A percentile compares a stretch with the other conserved stretches of the same genome.
Evolutionary conservation across 1,139 yeast genomes (phyloP).

Genomic region (Yamadazyma diospyri): DNA sequence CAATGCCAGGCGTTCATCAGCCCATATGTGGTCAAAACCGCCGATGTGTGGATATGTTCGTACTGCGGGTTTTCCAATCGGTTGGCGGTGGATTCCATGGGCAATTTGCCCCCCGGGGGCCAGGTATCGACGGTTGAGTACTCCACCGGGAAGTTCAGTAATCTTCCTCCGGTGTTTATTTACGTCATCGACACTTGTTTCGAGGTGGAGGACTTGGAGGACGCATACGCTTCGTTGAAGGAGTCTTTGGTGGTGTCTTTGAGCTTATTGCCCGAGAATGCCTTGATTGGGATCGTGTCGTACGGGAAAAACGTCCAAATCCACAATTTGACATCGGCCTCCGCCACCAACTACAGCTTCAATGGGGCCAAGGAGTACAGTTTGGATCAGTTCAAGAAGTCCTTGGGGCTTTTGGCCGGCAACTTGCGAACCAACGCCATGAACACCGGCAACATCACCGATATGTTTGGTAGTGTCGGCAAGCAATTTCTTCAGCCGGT

Average conservation of each 20-base stretch:
- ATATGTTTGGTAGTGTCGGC: slow-evolving; percentile 26
- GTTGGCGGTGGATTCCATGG: slow-evolving; percentile 20
- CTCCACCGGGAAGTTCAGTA: slow-evolving; percentile 41
- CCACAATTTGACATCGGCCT: slow-evolving; percentile 48
- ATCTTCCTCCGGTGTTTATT: slow-evolving; percentile 51
- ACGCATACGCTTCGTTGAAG: slow-evolving; percentile 45
- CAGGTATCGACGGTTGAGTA: slow-evolving; percentile 51
- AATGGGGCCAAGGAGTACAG: slow-evolving; percentile 59
- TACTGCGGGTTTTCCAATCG: slow-evolving; percentile 57
- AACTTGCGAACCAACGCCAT: slow-evolving; percentile 9
- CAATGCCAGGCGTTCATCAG: slow-evolving; percentile 59
- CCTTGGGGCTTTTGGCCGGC: slow-evolving; percentile 48
- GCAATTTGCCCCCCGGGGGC: slow-evolving; percentile 13
- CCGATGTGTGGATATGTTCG: slow-evolving; percentile 61
- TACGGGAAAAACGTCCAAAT: slow-evolving; percentile 65
- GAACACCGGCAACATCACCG: slow-evolving; percentile 7
- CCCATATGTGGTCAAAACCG: slow-evolving; percentile 45
- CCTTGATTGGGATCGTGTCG: slow-evolving; percentile 56
- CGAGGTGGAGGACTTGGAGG: slow-evolving; percentile 38
- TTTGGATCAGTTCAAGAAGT: slow-evolving; percentile 46
- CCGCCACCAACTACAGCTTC: slow-evolving; percentile 38
- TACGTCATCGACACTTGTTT: slow-evolving; percentile 66
- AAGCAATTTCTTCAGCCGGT: slow-evolving; percentile 45
- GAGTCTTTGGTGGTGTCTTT: slow-evolving; percentile 54
- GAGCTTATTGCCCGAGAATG: slow-evolving; percentile 56